phyloP scores from a whole-genome alignment of 176 grass and related monocot genomes.

The Bothriochloa decipiens region DNA sequence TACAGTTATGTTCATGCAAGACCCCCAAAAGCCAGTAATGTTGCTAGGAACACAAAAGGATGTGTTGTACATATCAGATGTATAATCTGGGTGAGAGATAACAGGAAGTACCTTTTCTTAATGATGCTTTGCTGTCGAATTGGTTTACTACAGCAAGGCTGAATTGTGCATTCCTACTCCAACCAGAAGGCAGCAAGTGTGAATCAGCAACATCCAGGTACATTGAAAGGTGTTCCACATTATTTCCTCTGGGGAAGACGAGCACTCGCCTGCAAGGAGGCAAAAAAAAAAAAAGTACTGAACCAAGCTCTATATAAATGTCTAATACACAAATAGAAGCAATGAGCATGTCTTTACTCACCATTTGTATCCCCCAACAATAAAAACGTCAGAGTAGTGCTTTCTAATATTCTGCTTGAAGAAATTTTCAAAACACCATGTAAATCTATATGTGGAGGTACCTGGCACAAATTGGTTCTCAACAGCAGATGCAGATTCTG shows the following conservation, averaged over 20 bases:
- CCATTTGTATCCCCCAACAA: slow-evolving; percentile 66
- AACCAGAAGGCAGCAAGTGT: slow-evolving; percentile 51
- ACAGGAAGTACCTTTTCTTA: slow-evolving; percentile 68
- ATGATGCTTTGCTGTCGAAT: slow-evolving; percentile 49
- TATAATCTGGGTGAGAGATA: slow-evolving; percentile 8
- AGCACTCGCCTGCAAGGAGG: slow-evolving; percentile 61
- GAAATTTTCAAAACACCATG: slow-evolving; percentile 62
- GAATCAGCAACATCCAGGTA: slow-evolving; percentile 79
- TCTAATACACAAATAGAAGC: background rate
- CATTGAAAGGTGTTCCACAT: slow-evolving; percentile 62
- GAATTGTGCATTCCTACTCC: slow-evolving; percentile 74
- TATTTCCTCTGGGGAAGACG: slow-evolving; percentile 70
- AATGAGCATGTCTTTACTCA: slow-evolving; percentile 32
- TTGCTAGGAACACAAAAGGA: slow-evolving; percentile 26
- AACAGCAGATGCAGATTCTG: slow-evolving; percentile 37
- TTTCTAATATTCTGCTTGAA: slow-evolving; percentile 43
- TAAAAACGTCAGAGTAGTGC: slow-evolving; percentile 56
- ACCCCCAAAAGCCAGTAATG: background rate
- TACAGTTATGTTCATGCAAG: background rate
- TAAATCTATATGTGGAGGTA: slow-evolving; percentile 63
- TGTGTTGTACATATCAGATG: background rate
- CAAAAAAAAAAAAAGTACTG: slow-evolving; percentile 34
- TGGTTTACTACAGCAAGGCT: slow-evolving; percentile 71
- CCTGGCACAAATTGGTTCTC: slow-evolving; percentile 58
- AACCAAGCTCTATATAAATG: slow-evolving; percentile 6